Conservation (phyloP, 352 stramenopile genomes). For the Phytopythium cucurbitacearum region DNA sequence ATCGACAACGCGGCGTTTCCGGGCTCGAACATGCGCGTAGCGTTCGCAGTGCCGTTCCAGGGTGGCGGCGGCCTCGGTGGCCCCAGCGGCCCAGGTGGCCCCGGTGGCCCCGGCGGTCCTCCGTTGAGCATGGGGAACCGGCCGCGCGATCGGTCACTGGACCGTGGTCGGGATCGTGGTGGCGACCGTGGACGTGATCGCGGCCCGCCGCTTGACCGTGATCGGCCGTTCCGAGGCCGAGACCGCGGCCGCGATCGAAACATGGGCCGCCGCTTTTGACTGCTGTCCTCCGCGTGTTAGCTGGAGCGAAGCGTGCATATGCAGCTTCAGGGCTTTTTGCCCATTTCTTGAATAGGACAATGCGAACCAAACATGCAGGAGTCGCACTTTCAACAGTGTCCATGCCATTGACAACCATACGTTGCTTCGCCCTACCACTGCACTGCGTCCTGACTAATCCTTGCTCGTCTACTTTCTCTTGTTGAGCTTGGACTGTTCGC, state of each 20-base stretch:
- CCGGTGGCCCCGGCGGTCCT: slow-evolving; percentile 8
- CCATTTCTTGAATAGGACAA: neutral
- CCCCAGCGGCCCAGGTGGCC: slow-evolving; percentile 8
- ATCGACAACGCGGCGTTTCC: slow-evolving; percentile 71
- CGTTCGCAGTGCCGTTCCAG: slow-evolving; percentile 71
- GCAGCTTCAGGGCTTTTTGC: slow-evolving; percentile 6
- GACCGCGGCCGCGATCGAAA: slow-evolving; percentile 21
- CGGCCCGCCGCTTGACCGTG: slow-evolving; percentile 9
- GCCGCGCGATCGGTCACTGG: slow-evolving; percentile 15
- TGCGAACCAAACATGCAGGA: too few relatives aligned
- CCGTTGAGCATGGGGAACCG: slow-evolving; percentile 16
- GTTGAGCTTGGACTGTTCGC: slow-evolving; percentile 70
- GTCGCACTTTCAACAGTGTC: too few relatives aligned
- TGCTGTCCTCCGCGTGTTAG: too few relatives aligned
- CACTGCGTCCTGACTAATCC: too few relatives aligned
- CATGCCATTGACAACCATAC: too few relatives aligned
- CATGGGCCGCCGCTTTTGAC: too few relatives aligned
- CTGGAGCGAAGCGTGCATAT: too few relatives aligned
- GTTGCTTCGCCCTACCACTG: too few relatives aligned
- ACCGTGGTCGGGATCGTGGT: slow-evolving; percentile 45
- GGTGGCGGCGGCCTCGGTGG: slow-evolving; percentile 12
- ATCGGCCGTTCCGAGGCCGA: neutral
- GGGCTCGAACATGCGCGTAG: slow-evolving; percentile 75
- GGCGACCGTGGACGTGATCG: slow-evolving; percentile 35
- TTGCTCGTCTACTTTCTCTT: slow-evolving; percentile 37